Evolutionary conservation across 2,329 filamentous ascomycete species (phyloP).

Genomic region (Cordyceps militaris): DNA sequence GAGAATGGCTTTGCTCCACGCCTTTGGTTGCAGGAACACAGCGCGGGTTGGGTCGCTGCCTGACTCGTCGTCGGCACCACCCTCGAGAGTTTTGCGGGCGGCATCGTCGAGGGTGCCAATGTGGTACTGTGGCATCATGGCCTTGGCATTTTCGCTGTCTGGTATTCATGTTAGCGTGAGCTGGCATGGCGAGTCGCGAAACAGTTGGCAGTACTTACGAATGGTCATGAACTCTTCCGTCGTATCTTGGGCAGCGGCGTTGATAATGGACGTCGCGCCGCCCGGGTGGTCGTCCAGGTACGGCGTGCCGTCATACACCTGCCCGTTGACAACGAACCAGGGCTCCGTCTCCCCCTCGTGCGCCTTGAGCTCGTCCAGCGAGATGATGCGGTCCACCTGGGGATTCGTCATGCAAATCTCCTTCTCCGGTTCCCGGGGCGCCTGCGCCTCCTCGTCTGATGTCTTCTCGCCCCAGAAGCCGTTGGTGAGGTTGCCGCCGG

Average conservation of each 20-base stretch:
- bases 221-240: conserved; percentile 90
- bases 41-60: conserved; percentile 40
- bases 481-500: conserved; percentile 71
- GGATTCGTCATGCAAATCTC: conserved; percentile 75
- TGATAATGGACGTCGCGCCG: conserved; percentile 75
- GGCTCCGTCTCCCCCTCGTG: conserved; percentile 60
- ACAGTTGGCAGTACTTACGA: conserved; percentile 50
- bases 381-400: conserved; percentile 54
- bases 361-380: conserved; percentile 62
- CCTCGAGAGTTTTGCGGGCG: conserved; percentile 45
- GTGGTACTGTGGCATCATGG: conserved; percentile 82
- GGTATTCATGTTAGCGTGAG: neutral
- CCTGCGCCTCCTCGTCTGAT: conserved; percentile 37
- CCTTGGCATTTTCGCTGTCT: conserved; percentile 89
- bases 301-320: conserved; percentile 79
- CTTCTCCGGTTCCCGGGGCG: conserved; percentile 40
- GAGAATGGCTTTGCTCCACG: conserved; percentile 68
- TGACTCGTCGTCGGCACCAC: conserved; percentile 25
- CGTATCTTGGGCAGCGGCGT: conserved; percentile 72
- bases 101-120: conserved; percentile 66
- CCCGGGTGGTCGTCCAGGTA: conserved; percentile 82
- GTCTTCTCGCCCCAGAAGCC: conserved; percentile 76
- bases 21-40: conserved; percentile 63
- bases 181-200: neutral
- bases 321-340: conserved; percentile 83